Base-by-base conservation (phyloP, 495 filamentous ascomycete genomes). In the Trichocladium antarcticum region DNA sequence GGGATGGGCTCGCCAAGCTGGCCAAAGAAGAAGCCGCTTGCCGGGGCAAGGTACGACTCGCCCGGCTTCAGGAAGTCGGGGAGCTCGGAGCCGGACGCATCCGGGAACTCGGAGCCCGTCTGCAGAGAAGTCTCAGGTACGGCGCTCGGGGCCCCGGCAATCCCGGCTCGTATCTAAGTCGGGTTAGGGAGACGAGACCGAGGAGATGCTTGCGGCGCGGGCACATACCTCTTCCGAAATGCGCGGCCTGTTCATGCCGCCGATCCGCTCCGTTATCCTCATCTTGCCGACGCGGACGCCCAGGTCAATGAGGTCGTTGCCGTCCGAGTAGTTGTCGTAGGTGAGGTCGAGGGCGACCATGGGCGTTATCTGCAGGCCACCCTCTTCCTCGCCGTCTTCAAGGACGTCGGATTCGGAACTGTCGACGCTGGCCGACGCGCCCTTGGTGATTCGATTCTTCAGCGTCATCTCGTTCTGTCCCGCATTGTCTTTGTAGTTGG, bases 251-350 rank as follows among this genome's bases (percentile, higher is more conserved):
- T 70, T 75, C 40, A 78, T 61, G 1, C 73, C 70, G 11, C 84
- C 84, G 55, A 87, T 79, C 16, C 83, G 73, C 57, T 87, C 84
- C 1, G 78, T 84, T 31, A 88, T 79, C 44, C 81, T 73, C 74
- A 85, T 77, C 50, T 74, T 81, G 7, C 84, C 83, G 45, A 87
- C 68, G 49, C 74, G 72, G 38, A 87, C 73, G 5, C 84, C 84
- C 16, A 87, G 64, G 58, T 89, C 84, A 46, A 80, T 69, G 14
- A 85, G 59, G 42, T 50, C 55, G 17, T 82, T 65, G 17, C 54
- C 64, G 36, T 78, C 74, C 24, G 72, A 67, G 51, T 77, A 76
- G 45, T 84, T 78, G 45, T 81, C 78, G 56, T 82, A 80, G 5
- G 76, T 72, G 48, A 80, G 75, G 65, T 85, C 80, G 8, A 74